Base-by-base conservation (phyloP, 306 rosid genomes). In the Begonia masoniana region DNA sequence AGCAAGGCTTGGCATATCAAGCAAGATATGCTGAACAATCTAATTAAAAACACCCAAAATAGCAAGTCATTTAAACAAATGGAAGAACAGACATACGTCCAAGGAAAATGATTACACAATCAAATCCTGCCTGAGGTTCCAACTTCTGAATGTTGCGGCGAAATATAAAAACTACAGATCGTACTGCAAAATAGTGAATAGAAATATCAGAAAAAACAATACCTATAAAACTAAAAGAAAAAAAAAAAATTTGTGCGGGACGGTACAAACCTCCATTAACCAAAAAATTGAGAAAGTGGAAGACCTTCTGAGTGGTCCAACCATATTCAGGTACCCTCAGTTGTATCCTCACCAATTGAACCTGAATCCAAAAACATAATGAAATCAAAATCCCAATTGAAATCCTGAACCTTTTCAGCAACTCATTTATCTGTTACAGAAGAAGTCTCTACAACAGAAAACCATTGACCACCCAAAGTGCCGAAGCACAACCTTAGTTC, bases 271-370 rank as follows among this genome's bases (percentile, higher is more conserved):
- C 96, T 61, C 88, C 93, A 65, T 92, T 92, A 63, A 92, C 99
- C 62, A 92, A 61, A 59, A 86, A 83, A 69, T 92, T 92, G 75
- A 92, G 96, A 68, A 92, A 92, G 84, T 92, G 99, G 71, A 92
- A 92, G 61, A 92, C 99, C 76, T 92, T 92, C 88, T 92, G 99
- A 67, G 99, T 92, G 58, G 99, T 92, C 99, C 99, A 92, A 52
- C 99, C 99, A 61, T 92, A 92, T 66, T 92, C 99, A 51, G 99
- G 99, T 14, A 92, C 99, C 75, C 99, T 79, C 77, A 81, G 69
- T 86, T 92, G 99, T 79, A 92, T 92, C 59, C 99, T 81, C 51
- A 79, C 74, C 62, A 92, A 62, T 86, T 92, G 99, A 77, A 92
- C 76, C 99, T 91, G 71, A 19, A 15, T 7, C 15, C 13, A 35